Evolutionary conservation across 208 protist genomes (phyloP), one percentile per base, ranked within the genome.

Genomic region (Leptomonas pyrrhocoris): DNA sequence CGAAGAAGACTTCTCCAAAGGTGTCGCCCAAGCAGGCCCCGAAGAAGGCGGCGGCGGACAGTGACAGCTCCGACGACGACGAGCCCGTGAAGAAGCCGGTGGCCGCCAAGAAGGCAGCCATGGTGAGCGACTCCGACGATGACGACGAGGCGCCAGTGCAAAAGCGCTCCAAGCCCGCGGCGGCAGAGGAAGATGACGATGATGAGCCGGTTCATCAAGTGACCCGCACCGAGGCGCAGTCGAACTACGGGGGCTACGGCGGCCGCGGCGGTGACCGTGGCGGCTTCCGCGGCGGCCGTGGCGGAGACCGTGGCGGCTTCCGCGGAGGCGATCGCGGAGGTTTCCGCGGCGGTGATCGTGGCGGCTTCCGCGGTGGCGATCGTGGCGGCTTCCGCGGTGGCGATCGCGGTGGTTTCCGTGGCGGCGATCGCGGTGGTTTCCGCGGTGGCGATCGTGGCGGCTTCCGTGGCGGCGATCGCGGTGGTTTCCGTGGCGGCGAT

Each of bases 41-140:
- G 27, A 85, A 82, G 62, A 88, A 84, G 60, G 68, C 77, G 0
- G 40, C 69, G 9, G 61, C 46, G 12, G 79, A 85, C 50, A 68
- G 62, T 58, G 48, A 45, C 65, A 54, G 49, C 49, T n/a, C n/a
- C 53, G 79, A 88, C 46, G 86, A 92, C 23, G 86, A 86, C 34
- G 51, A 83, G 79, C 58, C 23, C 23, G 25, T 74, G 65, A 48
- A 63, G 64, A 80, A 58, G 77, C 81, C 87, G 5, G 77, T 61
- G 11, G 69, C 81, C 86, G 43, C 76, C 45, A 87, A 87, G 80
- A 81, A 80, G 57, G 67, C 66, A 4, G 51, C 70, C 1, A 28
- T 69, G 2, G 81, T 89, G 13, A 36, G 60, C 36, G 89, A 88
- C 75, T 79, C 81, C 23, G 68, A 55, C 36, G 60, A 36, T 15